A percentile compares a stretch with the other conserved stretches of the same genome.
phyloP scores from a whole-genome alignment of 176 grass and related monocot species.

The Paspalum notatum region DNA sequence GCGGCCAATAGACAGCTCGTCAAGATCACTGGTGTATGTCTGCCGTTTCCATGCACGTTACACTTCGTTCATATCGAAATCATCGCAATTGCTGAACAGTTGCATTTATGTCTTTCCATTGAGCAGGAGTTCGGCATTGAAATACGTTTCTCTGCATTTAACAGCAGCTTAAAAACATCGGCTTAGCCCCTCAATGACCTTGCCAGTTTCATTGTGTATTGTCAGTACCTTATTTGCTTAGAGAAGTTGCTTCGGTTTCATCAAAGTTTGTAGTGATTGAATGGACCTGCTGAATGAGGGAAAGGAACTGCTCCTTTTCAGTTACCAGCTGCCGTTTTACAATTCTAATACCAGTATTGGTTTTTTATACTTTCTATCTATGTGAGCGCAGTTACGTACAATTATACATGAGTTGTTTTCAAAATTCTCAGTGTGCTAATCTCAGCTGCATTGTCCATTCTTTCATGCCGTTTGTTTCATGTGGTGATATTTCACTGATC shows the following conservation, averaged over 20 bases:
- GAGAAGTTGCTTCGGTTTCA: neutral
- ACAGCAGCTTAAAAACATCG: neutral
- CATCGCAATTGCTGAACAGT: neutral
- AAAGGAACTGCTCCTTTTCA: neutral
- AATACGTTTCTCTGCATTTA: conserved; percentile 3
- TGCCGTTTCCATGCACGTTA: neutral
- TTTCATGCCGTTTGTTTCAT: conserved; percentile 73
- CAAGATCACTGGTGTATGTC: conserved; percentile 82
- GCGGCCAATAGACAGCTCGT: conserved; percentile 84
- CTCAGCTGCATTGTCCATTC: neutral
- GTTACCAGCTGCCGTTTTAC: neutral
- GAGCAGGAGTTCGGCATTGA: neutral
- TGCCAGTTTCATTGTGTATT: neutral
- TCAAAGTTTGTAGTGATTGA: neutral
- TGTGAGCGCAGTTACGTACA: neutral
- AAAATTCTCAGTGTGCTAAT: neutral
- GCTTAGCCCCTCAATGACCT: neutral
- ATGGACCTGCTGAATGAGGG: neutral
- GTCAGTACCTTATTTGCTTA: neutral
- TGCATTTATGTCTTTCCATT: neutral
- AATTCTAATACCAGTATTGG: neutral
- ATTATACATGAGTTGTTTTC: neutral
- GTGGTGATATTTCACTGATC: conserved; percentile 77
- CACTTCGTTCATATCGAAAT: neutral
- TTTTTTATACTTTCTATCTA: neutral